These are phyloP conservation scores for Cadophora gregata DNA, from an alignment of 2,329 filamentous ascomycete species.

Conservation along the genomic window DNA sequence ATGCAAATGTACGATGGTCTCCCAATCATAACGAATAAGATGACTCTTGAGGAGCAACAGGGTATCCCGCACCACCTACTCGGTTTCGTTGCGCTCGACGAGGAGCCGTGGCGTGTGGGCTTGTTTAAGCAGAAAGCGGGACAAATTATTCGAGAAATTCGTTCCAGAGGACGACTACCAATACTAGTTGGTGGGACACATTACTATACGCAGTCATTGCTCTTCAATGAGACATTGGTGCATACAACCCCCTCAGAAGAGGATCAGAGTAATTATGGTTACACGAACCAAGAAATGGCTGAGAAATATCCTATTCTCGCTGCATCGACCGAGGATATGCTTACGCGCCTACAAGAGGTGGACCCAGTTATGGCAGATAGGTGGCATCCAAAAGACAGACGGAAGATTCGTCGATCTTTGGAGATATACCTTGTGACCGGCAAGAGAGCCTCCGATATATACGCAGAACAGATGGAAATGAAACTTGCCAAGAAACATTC, in stretches of 20 bases:
- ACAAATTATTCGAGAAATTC: slow-evolving; percentile 76
- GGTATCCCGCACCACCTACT: slow-evolving; percentile 89
- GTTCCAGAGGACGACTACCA: slow-evolving; percentile 77
- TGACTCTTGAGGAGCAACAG: slow-evolving; percentile 74
- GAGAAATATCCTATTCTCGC: slow-evolving; percentile 73
- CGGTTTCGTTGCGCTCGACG: slow-evolving; percentile 74
- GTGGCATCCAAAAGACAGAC: slow-evolving; percentile 92
- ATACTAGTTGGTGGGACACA: slow-evolving; percentile 94
- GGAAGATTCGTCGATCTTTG: slow-evolving; percentile 88
- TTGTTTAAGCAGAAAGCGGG: slow-evolving; percentile 75
- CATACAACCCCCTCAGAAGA: slow-evolving; percentile 43
- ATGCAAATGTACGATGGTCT: slow-evolving; percentile 97
- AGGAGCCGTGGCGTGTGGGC: slow-evolving; percentile 84
- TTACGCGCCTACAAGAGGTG: slow-evolving; percentile 75
- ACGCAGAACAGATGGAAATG: slow-evolving; percentile 71
- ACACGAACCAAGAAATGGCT: slow-evolving; percentile 45
- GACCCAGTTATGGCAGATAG: slow-evolving; percentile 88
- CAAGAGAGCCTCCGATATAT: slow-evolving; percentile 81
- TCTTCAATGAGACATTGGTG: slow-evolving; percentile 78
- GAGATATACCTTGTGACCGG: slow-evolving; percentile 90
- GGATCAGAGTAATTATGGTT: slow-evolving; percentile 39
- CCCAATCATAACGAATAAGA: slow-evolving; percentile 95
- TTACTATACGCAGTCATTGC: slow-evolving; percentile 89
- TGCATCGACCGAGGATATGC: slow-evolving; percentile 71
- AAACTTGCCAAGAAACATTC: slow-evolving; percentile 45